Percentiles rank a stretch among this genome's conserved stretches.
These are phyloP conservation scores for Brassica hybrid DNA, from an alignment of 441 rosid species.

Conservation along the genomic window DNA sequence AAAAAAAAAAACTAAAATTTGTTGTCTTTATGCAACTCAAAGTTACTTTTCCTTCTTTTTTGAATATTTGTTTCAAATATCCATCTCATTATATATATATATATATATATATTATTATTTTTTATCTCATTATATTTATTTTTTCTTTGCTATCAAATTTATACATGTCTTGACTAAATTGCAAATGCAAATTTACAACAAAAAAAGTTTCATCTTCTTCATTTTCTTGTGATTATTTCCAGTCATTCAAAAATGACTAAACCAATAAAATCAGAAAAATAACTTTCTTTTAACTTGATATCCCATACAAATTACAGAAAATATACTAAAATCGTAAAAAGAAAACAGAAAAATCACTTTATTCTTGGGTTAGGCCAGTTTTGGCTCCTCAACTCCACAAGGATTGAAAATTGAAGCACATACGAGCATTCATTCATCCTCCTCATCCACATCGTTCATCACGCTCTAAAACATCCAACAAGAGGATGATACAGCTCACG, in stretches of 20 bases:
- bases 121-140: neutral
- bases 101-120: too few species aligned
- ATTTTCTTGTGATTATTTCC: slow-evolving; percentile 21
- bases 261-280: neutral
- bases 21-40: too few species aligned
- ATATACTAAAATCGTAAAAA: slow-evolving; percentile 5
- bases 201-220: slow-evolving; percentile 23
- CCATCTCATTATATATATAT: too few species aligned
- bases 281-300: slow-evolving; percentile 4
- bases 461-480: slow-evolving; percentile 79
- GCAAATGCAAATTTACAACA: slow-evolving; percentile 22
- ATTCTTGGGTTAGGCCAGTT: slow-evolving; percentile 49
- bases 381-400: slow-evolving; percentile 51
- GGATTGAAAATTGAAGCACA: neutral
- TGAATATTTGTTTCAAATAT: neutral
- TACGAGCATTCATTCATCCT: slow-evolving; percentile 3
- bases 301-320: slow-evolving; percentile 16
- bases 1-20: too few species aligned
- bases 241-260: slow-evolving; percentile 3
- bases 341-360: slow-evolving; percentile 8
- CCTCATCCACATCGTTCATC: slow-evolving; percentile 29
- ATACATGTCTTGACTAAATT: slow-evolving; percentile 24
- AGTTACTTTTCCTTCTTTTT: too few species aligned
- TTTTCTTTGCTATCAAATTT: neutral
- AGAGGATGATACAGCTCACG: slow-evolving; percentile 49